Percentiles rank a stretch among this genome's conserved stretches.
phyloP scores from a whole-genome alignment of 192 early-diverging fungal species.

The Umbelopsis ramanniana region DNA sequence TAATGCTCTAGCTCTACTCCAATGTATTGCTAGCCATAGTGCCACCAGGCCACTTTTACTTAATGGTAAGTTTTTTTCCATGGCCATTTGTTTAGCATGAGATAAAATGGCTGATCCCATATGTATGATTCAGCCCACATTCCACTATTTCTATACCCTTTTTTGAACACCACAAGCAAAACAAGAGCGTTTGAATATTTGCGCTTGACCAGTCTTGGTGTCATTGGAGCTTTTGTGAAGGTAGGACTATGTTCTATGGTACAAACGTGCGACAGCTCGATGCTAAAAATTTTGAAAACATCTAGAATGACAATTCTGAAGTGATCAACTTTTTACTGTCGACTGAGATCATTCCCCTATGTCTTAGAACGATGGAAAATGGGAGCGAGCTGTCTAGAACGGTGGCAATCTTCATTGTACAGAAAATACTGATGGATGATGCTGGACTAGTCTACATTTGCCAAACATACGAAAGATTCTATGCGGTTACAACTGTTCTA shows the following conservation, averaged over 20 bases:
- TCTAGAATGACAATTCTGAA: constrained; percentile 89
- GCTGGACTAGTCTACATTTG: constrained; percentile 89
- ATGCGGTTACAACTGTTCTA: constrained; percentile 91
- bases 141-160: constrained; percentile 96
- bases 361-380: constrained; percentile 98
- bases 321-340: constrained; percentile 94
- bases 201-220: constrained; percentile 90
- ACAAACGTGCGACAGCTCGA: background rate
- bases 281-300: background rate
- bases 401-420: constrained; percentile 98
- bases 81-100: too few relatives aligned
- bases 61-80: constrained; percentile 55
- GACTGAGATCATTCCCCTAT: constrained; percentile 97
- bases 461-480: constrained; percentile 91
- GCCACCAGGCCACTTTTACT: constrained; percentile 88
- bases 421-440: constrained; percentile 95
- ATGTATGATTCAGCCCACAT: constrained; percentile 75
- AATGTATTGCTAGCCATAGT: constrained; percentile 95
- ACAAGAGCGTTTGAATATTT: constrained; percentile 97
- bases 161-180: constrained; percentile 96
- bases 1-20: constrained; percentile 93
- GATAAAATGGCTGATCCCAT: too few relatives aligned
- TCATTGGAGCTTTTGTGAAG: constrained; percentile 97
- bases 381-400: constrained; percentile 96
- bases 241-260: constrained; percentile 37